Percentiles rank a stretch among this genome's conserved stretches.
phyloP scores from a whole-genome alignment of 2,329 filamentous ascomycete species.

The Paramyrothecium sp. region DNA sequence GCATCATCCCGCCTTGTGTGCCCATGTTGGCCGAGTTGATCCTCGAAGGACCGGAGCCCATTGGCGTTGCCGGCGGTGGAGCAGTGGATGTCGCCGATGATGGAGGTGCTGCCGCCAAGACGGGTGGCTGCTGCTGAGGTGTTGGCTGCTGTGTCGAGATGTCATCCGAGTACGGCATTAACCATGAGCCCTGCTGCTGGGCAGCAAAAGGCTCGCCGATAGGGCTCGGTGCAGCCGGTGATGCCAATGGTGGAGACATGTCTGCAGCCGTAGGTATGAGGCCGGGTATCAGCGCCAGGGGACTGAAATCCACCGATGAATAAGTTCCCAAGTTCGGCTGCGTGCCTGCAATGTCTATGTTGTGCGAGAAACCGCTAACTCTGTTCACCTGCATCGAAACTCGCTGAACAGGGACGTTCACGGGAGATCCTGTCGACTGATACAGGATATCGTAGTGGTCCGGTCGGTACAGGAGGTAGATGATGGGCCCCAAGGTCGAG shows the following conservation, averaged over 20 bases:
- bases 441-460: conserved; percentile 97
- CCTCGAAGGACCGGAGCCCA: conserved; percentile 11
- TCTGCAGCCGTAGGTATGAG: conserved; percentile 25
- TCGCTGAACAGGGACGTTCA: conserved; percentile 19
- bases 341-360: conserved; percentile 40
- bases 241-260: conserved; percentile 30
- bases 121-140: conserved; percentile 20
- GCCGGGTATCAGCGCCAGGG: conserved; percentile 47
- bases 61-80: conserved; percentile 1
- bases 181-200: conserved; percentile 35
- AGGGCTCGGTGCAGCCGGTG: conserved; percentile 20
- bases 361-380: conserved; percentile 44
- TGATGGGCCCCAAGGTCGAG: conserved; percentile 45
- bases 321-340: conserved; percentile 39
- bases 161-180: conserved; percentile 26
- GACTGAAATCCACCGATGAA: conserved; percentile 38
- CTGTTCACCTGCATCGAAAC: conserved; percentile 52
- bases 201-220: conserved; percentile 25
- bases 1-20: neutral
- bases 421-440: conserved; percentile 37
- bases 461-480: conserved; percentile 63
- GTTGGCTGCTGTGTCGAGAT: conserved; percentile 15
- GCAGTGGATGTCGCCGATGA: conserved; percentile 23
- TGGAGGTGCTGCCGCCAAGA: conserved; percentile 27
- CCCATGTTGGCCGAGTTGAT: conserved; percentile 7